Base-by-base conservation (phyloP, 2,329 filamentous ascomycete genomes). In the Podosphaera xanthii region DNA sequence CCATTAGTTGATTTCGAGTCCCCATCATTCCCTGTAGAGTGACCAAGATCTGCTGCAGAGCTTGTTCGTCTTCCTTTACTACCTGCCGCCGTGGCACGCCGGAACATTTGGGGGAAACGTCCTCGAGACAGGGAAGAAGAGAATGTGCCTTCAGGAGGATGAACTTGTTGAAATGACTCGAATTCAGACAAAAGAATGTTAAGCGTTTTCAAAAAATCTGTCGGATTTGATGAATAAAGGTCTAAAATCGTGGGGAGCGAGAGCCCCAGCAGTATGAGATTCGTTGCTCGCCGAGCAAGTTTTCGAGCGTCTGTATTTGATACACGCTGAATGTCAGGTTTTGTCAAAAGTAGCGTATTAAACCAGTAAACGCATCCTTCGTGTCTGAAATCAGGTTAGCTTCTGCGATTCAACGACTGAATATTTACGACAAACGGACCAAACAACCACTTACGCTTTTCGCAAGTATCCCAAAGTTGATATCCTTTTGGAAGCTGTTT, bases 281-380 rank as follows among this genome's bases (percentile, higher is more conserved):
- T 95, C 58, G 89, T 94, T 42, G 92, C 91, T 65, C 92, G 87
- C 60, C 90, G 85, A 62, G 87, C 84, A 56, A 96, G 81, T 69
- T 91, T 92, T 63, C 86, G 82, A 3, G 81, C 75, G 61, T 94
- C 86, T 69, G 94, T 91, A 69, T 88, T 94, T 53, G 91, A 83
- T 74, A 96, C 84, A 67, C 84, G 83, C 58, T 79, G 75, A 40
- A 97, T 77, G 70, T 95, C 88, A 36, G 80, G 71, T 67, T 87
- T 86, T 64, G 89, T 87, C 72, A 95, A 95, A 68, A 94, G 85
- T 61, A 95, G 81, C 0, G 92, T 96, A 72, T 96, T 96, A 76
- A 97, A 96, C 90, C 92, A 97, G 74, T 94, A 97, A 49, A 95
- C 83, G 60, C 88, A 83, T 61, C 91, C 90, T 72, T 96, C 89